These are phyloP conservation scores for Fusarium temperatum DNA, from an alignment of 2,329 filamentous ascomycete genomes.

Conservation along the genomic window DNA sequence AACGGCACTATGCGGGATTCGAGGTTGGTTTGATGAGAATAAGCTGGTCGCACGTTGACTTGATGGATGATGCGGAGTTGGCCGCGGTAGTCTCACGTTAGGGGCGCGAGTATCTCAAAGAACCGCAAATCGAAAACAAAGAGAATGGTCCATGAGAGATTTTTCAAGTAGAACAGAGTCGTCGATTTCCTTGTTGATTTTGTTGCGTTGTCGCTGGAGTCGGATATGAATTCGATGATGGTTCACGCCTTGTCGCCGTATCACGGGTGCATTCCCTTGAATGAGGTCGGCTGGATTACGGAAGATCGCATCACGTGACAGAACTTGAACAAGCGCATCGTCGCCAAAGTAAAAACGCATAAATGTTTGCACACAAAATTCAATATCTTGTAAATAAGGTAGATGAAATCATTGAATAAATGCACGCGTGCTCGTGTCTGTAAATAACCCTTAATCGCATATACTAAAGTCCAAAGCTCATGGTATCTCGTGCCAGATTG, in stretches of 20 bases:
- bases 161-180: neutral
- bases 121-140: conserved; percentile 23
- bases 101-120: conserved; percentile 26
- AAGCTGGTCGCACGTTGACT: conserved; percentile 34
- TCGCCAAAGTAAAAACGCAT: neutral
- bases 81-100: conserved; percentile 18
- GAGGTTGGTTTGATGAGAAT: conserved; percentile 5
- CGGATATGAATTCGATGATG: conserved; percentile 34
- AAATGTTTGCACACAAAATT: neutral
- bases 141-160: conserved; percentile 23
- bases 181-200: neutral
- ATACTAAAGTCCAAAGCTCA: conserved; percentile 33
- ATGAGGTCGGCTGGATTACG: conserved; percentile 36
- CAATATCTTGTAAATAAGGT: neutral
- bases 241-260: conserved; percentile 36
- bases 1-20: conserved; percentile 24
- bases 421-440: conserved; percentile 17
- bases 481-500: conserved; percentile 40
- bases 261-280: conserved; percentile 37
- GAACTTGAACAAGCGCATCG: neutral
- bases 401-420: conserved; percentile 3
- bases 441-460: conserved; percentile 23
- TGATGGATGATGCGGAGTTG: conserved; percentile 37
- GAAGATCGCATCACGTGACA: conserved; percentile 38
- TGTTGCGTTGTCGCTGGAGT: conserved; percentile 11